Conservation (phyloP, 768 basidiomycete species). For the Leccinum obscurum region DNA sequence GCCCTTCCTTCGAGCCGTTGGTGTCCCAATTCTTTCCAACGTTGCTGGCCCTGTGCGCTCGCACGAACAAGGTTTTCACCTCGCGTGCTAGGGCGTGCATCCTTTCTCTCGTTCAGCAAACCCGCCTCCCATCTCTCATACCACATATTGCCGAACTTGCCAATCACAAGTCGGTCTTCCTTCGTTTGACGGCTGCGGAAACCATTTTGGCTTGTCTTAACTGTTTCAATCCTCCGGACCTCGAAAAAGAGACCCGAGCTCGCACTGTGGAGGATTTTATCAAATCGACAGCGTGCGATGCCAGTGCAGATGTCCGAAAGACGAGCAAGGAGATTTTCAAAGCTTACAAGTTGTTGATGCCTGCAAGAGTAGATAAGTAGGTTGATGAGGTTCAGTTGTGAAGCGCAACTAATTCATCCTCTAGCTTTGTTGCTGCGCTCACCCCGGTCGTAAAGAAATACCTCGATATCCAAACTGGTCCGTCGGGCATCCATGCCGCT, state of each 20-base stretch:
- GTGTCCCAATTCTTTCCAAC: slow-evolving; percentile 67
- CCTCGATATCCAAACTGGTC: slow-evolving; percentile 47
- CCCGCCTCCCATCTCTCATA: slow-evolving; percentile 65
- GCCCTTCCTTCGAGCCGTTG: slow-evolving; percentile 63
- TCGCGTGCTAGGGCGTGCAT: slow-evolving; percentile 65
- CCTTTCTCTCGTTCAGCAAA: slow-evolving; percentile 58
- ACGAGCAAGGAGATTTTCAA: slow-evolving; percentile 70
- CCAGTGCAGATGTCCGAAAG: slow-evolving; percentile 74
- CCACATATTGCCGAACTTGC: slow-evolving; percentile 54
- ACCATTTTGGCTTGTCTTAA: slow-evolving; percentile 65
- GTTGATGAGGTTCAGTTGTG: slow-evolving; percentile 18
- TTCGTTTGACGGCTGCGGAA: slow-evolving; percentile 68
- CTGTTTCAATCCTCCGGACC: slow-evolving; percentile 75
- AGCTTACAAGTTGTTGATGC: slow-evolving; percentile 71
- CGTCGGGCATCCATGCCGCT: slow-evolving; percentile 1
- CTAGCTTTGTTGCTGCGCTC: slow-evolving; percentile 71
- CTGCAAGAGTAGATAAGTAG: slow-evolving; percentile 66
- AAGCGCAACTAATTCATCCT: slow-evolving; percentile 9
- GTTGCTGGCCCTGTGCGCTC: slow-evolving; percentile 63
- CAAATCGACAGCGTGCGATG: slow-evolving; percentile 64
- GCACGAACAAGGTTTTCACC: slow-evolving; percentile 78
- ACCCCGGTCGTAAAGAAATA: slow-evolving; percentile 78
- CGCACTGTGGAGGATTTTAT: slow-evolving; percentile 72
- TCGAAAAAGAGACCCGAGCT: slow-evolving; percentile 67
- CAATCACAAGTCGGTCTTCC: slow-evolving; percentile 67